phyloP scores from a whole-genome alignment of 768 basidiomycete genomes.

The Suillus weaverae region DNA sequence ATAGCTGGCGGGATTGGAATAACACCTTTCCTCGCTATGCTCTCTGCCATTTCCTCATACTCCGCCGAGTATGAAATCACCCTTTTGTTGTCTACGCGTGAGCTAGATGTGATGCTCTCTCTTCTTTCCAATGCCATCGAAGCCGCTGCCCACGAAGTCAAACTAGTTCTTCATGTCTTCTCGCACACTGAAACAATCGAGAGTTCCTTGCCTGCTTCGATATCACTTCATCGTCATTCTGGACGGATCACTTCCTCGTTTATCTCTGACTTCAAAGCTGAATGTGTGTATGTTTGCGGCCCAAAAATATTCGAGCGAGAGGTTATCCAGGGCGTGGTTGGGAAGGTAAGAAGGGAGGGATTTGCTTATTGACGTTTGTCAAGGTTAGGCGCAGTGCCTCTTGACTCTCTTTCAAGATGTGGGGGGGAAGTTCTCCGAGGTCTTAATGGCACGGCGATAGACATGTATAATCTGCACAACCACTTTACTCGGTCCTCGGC shows the following conservation, averaged over 20 bases:
- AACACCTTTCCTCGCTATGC: constrained; percentile 65
- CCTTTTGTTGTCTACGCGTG: constrained; percentile 52
- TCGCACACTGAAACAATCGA: constrained; percentile 12
- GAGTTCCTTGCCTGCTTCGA: constrained; percentile 1
- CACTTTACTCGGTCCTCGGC: not conserved
- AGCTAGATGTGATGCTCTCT: constrained; percentile 50
- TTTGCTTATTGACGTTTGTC: constrained; percentile 42
- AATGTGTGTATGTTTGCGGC: constrained; percentile 48
- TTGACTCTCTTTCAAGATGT: constrained; percentile 35
- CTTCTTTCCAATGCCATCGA: constrained; percentile 26
- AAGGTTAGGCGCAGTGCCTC: constrained; percentile 7
- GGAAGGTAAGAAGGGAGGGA: constrained; percentile 37
- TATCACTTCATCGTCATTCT: not conserved
- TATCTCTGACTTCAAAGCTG: constrained; percentile 15
- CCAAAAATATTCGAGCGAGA: constrained; percentile 45
- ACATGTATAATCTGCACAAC: not conserved
- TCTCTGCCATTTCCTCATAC: constrained; percentile 19
- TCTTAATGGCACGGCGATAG: not conserved
- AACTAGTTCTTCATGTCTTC: constrained; percentile 44
- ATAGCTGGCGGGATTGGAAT: constrained; percentile 65
- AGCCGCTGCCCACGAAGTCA: constrained; percentile 3
- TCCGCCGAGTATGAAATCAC: constrained; percentile 36
- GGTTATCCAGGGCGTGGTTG: constrained; percentile 37
- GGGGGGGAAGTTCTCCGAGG: not conserved
- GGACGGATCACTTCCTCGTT: constrained; percentile 14